phyloP scores from a whole-genome alignment of 495 filamentous ascomycete genomes.

The Talaromyces adpressus region DNA sequence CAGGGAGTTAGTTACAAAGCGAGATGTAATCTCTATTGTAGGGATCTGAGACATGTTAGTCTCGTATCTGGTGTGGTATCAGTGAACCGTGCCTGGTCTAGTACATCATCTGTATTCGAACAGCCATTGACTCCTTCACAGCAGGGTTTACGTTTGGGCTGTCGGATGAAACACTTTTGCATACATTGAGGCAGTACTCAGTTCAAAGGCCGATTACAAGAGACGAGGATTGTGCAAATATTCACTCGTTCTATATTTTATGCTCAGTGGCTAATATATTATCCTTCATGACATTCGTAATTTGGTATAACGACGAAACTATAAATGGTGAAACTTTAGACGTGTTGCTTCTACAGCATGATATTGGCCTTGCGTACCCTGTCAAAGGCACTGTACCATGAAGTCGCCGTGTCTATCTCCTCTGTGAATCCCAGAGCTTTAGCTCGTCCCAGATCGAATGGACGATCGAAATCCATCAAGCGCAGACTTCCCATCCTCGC shows the following conservation, averaged over 20 bases:
- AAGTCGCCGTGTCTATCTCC: constrained; percentile 9
- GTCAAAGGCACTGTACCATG: constrained; percentile 12
- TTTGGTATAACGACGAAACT: not conserved
- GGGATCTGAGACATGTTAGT: no score
- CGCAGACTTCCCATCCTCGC: constrained; percentile 9
- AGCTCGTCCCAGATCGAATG: constrained; percentile 8
- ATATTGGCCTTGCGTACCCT: constrained; percentile 6
- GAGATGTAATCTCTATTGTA: no score
- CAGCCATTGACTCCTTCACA: no score
- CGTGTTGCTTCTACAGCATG: not conserved
- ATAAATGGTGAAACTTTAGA: not conserved
- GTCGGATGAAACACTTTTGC: no score
- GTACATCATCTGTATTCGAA: no score
- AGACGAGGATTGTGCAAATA: no score
- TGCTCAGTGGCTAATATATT: not conserved
- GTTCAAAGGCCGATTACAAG: no score
- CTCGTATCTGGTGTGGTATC: no score
- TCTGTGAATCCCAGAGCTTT: constrained; percentile 8
- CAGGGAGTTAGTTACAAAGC: not conserved
- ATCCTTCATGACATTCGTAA: not conserved
- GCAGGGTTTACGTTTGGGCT: no score
- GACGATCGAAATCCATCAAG: constrained; percentile 14
- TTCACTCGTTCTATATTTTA: no score
- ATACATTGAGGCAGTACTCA: no score
- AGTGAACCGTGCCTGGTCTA: no score